Conservation (phyloP, 1,284 basidiomycete genomes). For the Microbotryum silenes-acaulis region DNA sequence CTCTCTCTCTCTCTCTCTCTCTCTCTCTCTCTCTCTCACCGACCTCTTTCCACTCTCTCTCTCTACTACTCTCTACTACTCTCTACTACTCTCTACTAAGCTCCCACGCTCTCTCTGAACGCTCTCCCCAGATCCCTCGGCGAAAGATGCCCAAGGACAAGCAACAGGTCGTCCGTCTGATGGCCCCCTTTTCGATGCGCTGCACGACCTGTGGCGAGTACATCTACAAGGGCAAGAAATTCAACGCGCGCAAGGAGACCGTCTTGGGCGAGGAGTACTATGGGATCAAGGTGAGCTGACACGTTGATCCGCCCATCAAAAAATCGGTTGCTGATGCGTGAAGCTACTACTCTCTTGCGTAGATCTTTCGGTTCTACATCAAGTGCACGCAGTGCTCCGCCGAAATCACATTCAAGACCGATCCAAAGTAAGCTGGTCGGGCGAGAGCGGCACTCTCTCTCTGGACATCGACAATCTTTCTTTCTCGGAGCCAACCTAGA, state of each 20-base stretch:
- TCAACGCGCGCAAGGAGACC: constrained; percentile 97
- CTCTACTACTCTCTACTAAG: too few relatives aligned
- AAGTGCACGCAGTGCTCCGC: constrained; percentile 82
- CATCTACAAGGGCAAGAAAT: constrained; percentile 91
- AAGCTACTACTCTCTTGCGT: neutral
- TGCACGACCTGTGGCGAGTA: constrained; percentile 80
- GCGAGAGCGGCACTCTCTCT: too few relatives aligned
- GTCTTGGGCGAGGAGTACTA: constrained; percentile 95
- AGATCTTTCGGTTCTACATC: constrained; percentile 39
- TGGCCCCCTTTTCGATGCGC: constrained; percentile 98
- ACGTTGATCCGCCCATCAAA: too few relatives aligned
- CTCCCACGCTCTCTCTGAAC: neutral
- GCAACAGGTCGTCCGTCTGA: constrained; percentile 74
- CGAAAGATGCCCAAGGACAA: constrained; percentile 80
- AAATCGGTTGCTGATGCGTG: too few relatives aligned
- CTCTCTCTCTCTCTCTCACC: too few relatives aligned
- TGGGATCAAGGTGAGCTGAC: constrained; percentile 78
- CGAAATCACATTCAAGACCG: constrained; percentile 99
- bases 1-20: too few relatives aligned
- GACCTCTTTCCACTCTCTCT: too few relatives aligned
- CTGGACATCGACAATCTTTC: too few relatives aligned
- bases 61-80: too few relatives aligned
- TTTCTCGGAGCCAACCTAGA: neutral
- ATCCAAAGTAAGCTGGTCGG: constrained; percentile 57
- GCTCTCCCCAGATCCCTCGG: constrained; percentile 57